Percentiles rank a stretch among this genome's conserved stretches.
Conservation (phyloP, 2,329 filamentous ascomycete species). For the Pseudogymnoascus sp. region DNA sequence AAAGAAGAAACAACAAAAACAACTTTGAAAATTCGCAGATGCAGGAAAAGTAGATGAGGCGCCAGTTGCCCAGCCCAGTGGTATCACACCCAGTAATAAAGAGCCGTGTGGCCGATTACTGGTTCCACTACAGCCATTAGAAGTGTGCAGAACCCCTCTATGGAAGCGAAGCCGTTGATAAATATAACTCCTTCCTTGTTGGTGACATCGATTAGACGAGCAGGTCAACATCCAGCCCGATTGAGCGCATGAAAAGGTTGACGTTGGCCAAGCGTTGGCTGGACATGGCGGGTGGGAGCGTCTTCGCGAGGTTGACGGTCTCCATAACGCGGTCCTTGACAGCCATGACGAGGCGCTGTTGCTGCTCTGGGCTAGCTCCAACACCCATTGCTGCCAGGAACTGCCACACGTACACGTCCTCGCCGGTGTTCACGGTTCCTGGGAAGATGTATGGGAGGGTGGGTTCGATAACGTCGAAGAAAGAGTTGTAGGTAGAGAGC, state of each 20-base stretch:
- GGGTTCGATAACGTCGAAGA: conserved; percentile 83
- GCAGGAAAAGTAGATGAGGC: not conserved
- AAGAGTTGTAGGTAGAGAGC: conserved; percentile 69
- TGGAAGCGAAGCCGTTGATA: conserved; percentile 6
- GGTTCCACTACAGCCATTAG: not conserved
- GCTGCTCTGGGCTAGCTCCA: conserved; percentile 85
- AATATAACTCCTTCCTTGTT: not conserved
- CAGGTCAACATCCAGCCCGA: conserved; percentile 91
- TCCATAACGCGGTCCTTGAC: conserved; percentile 98
- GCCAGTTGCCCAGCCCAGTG: not conserved
- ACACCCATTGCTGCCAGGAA: conserved; percentile 93
- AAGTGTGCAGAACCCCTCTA: not conserved
- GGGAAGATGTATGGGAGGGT: conserved; percentile 82
- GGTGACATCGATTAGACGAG: conserved; percentile 21
- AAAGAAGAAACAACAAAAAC: not conserved
- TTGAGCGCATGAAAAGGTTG: conserved; percentile 96
- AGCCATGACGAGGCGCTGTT: conserved; percentile 85
- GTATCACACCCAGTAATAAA: not conserved
- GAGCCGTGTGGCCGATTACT: not conserved
- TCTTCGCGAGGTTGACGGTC: conserved; percentile 82
- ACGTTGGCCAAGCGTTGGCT: conserved; percentile 80
- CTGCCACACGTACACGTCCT: conserved; percentile 97
- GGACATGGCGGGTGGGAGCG: conserved; percentile 77
- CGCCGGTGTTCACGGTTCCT: conserved; percentile 76
- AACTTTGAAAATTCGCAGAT: not conserved